Conservation (phyloP, 129 eudicot genomes). For the Lactuca saligna region DNA sequence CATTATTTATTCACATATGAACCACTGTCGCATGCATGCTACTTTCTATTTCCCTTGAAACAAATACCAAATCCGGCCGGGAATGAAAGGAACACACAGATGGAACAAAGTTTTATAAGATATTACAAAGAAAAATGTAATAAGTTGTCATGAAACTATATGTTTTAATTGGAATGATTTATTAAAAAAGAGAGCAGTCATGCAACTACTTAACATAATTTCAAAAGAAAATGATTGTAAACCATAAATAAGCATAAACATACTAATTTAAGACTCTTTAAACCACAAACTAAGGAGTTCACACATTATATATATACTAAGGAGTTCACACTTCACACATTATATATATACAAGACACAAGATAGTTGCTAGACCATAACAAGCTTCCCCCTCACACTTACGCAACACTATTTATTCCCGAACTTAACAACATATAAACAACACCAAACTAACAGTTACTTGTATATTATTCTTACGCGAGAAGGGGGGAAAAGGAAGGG, state of each 20-base stretch:
- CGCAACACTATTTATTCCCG: conserved; percentile 13
- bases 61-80: background rate
- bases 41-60: background rate
- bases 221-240: no score
- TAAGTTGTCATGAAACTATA: background rate
- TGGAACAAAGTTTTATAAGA: background rate
- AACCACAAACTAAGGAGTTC: conserved; percentile 5
- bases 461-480: background rate
- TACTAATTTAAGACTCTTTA: background rate
- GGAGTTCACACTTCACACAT: background rate
- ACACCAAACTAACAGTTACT: conserved; percentile 10
- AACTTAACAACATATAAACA: conserved; percentile 7
- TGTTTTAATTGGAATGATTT: background rate
- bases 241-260: background rate
- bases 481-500: background rate
- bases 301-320: background rate
- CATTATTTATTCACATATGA: background rate
- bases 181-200: background rate
- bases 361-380: background rate
- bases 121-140: background rate
- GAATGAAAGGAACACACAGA: background rate
- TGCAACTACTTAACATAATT: background rate
- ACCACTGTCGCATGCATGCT: background rate
- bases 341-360: background rate
- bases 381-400: conserved; percentile 13